A percentile compares a stretch with the other conserved stretches of the same genome.
These are phyloP conservation scores for Candida sp. DNA, from an alignment of 1,139 yeast genomes.

Conservation along the genomic window DNA sequence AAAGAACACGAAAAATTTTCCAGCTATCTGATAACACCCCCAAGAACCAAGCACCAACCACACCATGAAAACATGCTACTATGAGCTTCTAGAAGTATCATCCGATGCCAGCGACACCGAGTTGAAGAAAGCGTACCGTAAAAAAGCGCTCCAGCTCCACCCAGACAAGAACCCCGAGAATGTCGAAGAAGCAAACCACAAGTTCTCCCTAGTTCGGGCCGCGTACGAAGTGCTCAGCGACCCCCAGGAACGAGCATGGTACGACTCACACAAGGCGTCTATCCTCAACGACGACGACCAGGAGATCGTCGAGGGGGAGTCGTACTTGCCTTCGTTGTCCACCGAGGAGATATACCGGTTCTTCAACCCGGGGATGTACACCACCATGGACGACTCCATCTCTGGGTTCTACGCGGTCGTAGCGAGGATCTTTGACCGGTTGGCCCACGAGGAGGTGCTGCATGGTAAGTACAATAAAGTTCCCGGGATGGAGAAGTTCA, in stretches of 20 bases:
- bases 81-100: constrained; percentile 80
- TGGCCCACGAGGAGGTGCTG: constrained; percentile 82
- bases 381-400: constrained; percentile 61
- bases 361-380: constrained; percentile 72
- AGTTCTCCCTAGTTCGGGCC: constrained; percentile 80
- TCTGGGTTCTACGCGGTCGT: constrained; percentile 74
- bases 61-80: constrained; percentile 76
- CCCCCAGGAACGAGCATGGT: constrained; percentile 96
- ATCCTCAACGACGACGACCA: constrained; percentile 61
- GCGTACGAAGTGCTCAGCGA: constrained; percentile 96
- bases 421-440: constrained; percentile 66
- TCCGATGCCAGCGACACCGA: constrained; percentile 69
- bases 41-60: background rate
- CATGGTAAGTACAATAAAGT: constrained; percentile 70
- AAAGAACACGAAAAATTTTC: constrained; percentile 3
- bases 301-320: constrained; percentile 30
- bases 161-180: constrained; percentile 92
- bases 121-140: constrained; percentile 87
- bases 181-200: constrained; percentile 80
- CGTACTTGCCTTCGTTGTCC: constrained; percentile 55
- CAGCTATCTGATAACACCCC: background rate
- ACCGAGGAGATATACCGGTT: constrained; percentile 74
- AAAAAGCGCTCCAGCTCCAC: constrained; percentile 80
- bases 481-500: constrained; percentile 48
- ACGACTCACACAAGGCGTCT: constrained; percentile 84